Percentiles rank a stretch among this genome's conserved stretches.
These are phyloP conservation scores for Pichia occidentalis DNA, from an alignment of 805 yeast genomes.

Conservation along the genomic window DNA sequence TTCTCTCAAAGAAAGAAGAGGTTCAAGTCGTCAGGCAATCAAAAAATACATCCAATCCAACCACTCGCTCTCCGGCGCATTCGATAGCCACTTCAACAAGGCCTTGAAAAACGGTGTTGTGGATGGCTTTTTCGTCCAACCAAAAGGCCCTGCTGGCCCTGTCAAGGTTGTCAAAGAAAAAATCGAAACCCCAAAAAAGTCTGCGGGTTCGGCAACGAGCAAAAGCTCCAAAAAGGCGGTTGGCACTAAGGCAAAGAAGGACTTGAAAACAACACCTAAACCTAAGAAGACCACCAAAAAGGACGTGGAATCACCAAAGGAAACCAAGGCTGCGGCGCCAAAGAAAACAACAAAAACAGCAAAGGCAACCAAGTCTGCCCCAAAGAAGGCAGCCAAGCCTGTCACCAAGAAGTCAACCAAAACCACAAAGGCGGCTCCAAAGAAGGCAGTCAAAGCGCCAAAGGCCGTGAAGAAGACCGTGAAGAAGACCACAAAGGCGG, in stretches of 20 bases:
- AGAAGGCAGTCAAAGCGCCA: constrained; percentile 24
- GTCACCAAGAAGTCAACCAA: constrained; percentile 12
- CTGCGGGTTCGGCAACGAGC: too few relatives aligned
- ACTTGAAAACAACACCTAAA: constrained; percentile 14
- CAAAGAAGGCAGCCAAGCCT: constrained; percentile 26
- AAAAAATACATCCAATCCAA: constrained; percentile 73
- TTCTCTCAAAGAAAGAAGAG: constrained; percentile 72
- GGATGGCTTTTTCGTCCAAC: constrained; percentile 70
- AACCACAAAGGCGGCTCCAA: constrained; percentile 19
- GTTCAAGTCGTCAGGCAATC: constrained; percentile 80
- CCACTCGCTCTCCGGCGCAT: constrained; percentile 50
- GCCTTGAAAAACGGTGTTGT: constrained; percentile 80
- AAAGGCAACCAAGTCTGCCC: constrained; percentile 27
- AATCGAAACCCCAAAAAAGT: constrained; percentile 25
- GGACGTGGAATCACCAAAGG: constrained; percentile 16
- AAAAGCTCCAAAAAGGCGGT: constrained; percentile 25
- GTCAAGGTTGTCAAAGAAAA: constrained; percentile 53
- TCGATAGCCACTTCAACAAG: constrained; percentile 68
- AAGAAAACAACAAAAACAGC: constrained; percentile 15
- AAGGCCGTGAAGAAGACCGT: constrained; percentile 20
- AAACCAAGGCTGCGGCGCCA: constrained; percentile 2
- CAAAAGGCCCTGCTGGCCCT: constrained; percentile 88
- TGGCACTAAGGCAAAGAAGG: constrained; percentile 23
- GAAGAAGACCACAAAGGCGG: constrained; percentile 24
- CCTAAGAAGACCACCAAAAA: constrained; percentile 28